Percentiles rank a stretch among this genome's conserved stretches.
These are phyloP conservation scores for Stephania cephalantha DNA, from an alignment of 164 flowering plant genomes.

Conservation along the genomic window DNA sequence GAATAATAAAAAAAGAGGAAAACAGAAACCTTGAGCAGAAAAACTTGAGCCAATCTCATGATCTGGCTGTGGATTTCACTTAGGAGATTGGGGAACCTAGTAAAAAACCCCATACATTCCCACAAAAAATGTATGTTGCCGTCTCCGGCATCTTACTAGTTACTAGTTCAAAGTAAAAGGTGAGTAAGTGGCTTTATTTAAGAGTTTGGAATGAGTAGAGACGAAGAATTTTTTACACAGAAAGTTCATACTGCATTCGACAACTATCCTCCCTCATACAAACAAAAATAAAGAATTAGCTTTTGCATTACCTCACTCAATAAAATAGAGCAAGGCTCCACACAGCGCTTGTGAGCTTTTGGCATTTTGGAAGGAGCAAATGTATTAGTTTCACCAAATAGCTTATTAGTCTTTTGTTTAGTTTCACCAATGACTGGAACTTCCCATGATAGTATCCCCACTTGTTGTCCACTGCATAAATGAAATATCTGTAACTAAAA, in stretches of 20 bases:
- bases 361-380: conserved; percentile 7
- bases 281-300: background rate
- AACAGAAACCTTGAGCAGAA: background rate
- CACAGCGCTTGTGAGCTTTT: conserved; percentile 18
- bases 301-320: conserved; percentile 36
- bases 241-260: background rate
- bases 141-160: background rate
- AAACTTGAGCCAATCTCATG: background rate
- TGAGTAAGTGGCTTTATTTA: background rate
- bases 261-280: background rate
- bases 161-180: background rate
- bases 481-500: conserved; percentile 5
- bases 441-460: conserved; percentile 43
- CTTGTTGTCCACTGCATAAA: conserved; percentile 59
- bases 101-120: background rate
- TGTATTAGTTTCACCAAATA: conserved; percentile 23
- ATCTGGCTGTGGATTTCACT: background rate
- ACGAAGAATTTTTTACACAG: background rate
- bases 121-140: background rate
- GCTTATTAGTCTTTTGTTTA: conserved; percentile 18
- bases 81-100: background rate
- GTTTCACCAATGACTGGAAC: conserved; percentile 18
- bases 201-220: background rate
- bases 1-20: background rate
- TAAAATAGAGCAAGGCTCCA: conserved; percentile 28